phyloP scores from a whole-genome alignment of 2,329 filamentous ascomycete genomes.

The Penicillium crustosum region DNA sequence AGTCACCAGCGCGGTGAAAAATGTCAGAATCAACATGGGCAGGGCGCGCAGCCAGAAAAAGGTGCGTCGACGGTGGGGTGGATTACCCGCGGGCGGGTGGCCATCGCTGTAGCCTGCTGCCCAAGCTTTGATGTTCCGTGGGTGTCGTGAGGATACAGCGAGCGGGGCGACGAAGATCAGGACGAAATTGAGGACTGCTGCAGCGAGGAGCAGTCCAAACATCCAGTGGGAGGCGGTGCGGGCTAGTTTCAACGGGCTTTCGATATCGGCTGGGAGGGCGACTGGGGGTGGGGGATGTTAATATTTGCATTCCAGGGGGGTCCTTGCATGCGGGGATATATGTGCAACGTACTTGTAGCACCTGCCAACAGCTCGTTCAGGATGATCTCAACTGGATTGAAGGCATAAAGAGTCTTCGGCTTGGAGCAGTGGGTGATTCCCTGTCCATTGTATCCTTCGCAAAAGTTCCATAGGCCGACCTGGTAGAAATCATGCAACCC shows the following conservation, averaged over 20 bases:
- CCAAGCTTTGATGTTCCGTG: constrained; percentile 33
- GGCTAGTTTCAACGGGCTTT: constrained; percentile 71
- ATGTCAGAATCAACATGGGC: constrained; percentile 66
- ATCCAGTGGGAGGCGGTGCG: constrained; percentile 76
- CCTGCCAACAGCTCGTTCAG: constrained; percentile 76
- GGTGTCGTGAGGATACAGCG: constrained; percentile 47
- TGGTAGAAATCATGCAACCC: constrained; percentile 94
- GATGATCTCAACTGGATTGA: constrained; percentile 83
- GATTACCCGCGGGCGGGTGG: constrained; percentile 17
- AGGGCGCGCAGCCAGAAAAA: constrained; percentile 55
- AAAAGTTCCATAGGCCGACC: constrained; percentile 88
- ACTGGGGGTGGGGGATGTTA: constrained; percentile 47
- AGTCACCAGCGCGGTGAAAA: constrained; percentile 65
- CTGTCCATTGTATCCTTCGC: constrained; percentile 75
- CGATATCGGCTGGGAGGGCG: constrained; percentile 72
- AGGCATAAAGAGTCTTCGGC: constrained; percentile 76
- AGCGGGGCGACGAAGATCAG: constrained; percentile 65
- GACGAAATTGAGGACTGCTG: constrained; percentile 67
- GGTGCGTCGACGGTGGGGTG: constrained; percentile 38
- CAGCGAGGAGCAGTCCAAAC: constrained; percentile 82
- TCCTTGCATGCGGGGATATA: not conserved
- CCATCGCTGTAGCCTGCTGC: constrained; percentile 21
- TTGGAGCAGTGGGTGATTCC: constrained; percentile 71
- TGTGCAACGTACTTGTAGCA: constrained; percentile 62
- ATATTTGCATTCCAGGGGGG: not conserved